phyloP scores from a whole-genome alignment of 2,329 filamentous ascomycete species.

The Penicillium carneum region DNA sequence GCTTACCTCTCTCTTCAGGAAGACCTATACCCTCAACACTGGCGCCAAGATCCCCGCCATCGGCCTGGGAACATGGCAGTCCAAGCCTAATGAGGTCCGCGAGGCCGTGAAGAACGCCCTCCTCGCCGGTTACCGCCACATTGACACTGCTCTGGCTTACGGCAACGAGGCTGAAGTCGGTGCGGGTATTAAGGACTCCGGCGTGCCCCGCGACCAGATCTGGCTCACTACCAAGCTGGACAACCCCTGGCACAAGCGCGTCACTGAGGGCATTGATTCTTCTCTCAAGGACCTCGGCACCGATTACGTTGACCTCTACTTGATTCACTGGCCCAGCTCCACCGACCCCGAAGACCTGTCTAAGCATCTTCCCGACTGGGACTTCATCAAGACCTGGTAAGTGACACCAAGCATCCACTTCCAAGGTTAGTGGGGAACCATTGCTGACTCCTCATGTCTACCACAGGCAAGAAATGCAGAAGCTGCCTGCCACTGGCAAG shows the following conservation, averaged over 20 bases:
- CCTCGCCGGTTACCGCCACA: slow-evolving; percentile 62
- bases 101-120: slow-evolving; percentile 59
- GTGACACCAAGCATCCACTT: background rate
- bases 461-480: slow-evolving; percentile 51
- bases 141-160: slow-evolving; percentile 62
- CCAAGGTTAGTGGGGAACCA: too few species aligned
- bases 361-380: slow-evolving; percentile 78
- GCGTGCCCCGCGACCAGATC: slow-evolving; percentile 70
- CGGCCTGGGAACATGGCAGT: slow-evolving; percentile 65
- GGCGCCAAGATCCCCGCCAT: slow-evolving; percentile 58
- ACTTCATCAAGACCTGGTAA: slow-evolving; percentile 77
- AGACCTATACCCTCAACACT: slow-evolving; percentile 58
- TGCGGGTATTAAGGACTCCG: slow-evolving; percentile 69
- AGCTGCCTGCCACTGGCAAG: slow-evolving; percentile 61
- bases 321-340: slow-evolving; percentile 71
- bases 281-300: slow-evolving; percentile 70
- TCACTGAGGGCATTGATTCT: slow-evolving; percentile 67
- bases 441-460: background rate
- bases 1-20: slow-evolving; percentile 31
- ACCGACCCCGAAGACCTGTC: slow-evolving; percentile 59
- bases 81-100: slow-evolving; percentile 60
- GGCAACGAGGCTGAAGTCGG: slow-evolving; percentile 73
- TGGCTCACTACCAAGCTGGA: slow-evolving; percentile 75
- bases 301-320: slow-evolving; percentile 75
- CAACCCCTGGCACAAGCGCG: slow-evolving; percentile 69